Evolutionary conservation across 106 monocot species (phyloP).

Genomic region (Alisma plantagoaquatica): DNA sequence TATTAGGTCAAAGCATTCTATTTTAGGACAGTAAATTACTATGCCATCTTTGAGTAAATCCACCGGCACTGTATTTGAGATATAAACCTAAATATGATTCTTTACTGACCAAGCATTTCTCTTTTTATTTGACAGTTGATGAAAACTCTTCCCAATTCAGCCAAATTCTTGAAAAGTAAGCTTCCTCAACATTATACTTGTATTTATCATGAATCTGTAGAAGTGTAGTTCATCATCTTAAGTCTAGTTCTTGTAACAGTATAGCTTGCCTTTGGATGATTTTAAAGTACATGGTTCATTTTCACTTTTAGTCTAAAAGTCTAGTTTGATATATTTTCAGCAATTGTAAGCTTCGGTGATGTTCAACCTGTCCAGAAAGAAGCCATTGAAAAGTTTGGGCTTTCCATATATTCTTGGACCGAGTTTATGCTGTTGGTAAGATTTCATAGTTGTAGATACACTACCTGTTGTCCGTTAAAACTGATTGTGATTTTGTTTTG

Average conservation of each 20-base stretch:
- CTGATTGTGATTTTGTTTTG: background rate
- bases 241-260: background rate
- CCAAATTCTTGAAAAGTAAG: conserved; percentile 74
- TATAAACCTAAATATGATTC: background rate
- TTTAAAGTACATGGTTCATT: background rate
- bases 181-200: background rate
- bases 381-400: conserved; percentile 53
- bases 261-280: background rate
- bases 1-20: background rate
- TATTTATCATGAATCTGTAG: background rate
- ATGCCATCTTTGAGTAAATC: background rate
- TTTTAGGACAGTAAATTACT: background rate
- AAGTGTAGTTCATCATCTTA: background rate
- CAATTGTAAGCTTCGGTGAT: conserved; percentile 85
- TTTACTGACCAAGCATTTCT: no score
- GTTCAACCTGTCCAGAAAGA: conserved; percentile 50
- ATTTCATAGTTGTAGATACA: background rate
- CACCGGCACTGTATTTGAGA: background rate
- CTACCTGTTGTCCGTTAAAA: no score
- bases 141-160: conserved; percentile 64
- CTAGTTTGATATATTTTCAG: conserved; percentile 24
- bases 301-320: no score
- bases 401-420: conserved; percentile 75
- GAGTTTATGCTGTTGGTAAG: conserved; percentile 68
- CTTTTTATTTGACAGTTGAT: conserved; percentile 34